Base-by-base conservation (phyloP, 164 flowering plant genomes). In the Annona cherimola region DNA sequence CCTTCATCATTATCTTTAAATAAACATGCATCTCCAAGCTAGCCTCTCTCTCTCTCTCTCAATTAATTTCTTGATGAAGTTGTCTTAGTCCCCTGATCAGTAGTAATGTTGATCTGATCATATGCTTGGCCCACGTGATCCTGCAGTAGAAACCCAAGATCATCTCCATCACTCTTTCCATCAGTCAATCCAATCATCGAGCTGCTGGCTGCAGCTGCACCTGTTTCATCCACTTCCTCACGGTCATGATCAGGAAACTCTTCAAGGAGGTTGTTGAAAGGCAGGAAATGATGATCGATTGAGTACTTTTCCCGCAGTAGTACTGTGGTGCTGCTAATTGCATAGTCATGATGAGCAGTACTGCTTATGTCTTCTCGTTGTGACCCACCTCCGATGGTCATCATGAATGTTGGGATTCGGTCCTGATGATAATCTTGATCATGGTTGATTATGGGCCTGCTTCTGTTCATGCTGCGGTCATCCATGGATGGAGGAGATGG, bases 131-230 rank as follows among this genome's bases (percentile, higher is more conserved):
- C 35, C 35, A 26, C 35, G 35, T 26, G 35, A 26, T 26, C 35
- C 35, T 84, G 87, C 85, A 87, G 78, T 61, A 83, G 67, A 77
- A 84, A 84, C 67, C 81, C 89, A 61, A 63, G 83, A 12, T 82
- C 84, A 18, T 75, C 83, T 43, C 66, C 77, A 41, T 26, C 73
- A 26, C 35, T 26, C 35, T 26, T 26, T 69, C 67, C 76, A 35
- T 74, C 63, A 74, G 45, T 63, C 20, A 73, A 54, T 18, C 59
- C 57, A 11, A 12, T 76, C 16, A 65, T 62, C 9, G 61, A 42
- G 54, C 35, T 26, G 35, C 35, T 26, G 35, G 35, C 35, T 26
- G 35, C 35, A 26, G 35, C 35, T 26, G 35, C 35, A 26, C 45
- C 57, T n/a, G 70, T 66, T 42, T 59, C 63, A 45, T 70, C 76